Evolutionary conservation across 2,329 filamentous ascomycete genomes (phyloP), one percentile per base, ranked within the genome.

Genomic region (Purpureocillium lavendulum): DNA sequence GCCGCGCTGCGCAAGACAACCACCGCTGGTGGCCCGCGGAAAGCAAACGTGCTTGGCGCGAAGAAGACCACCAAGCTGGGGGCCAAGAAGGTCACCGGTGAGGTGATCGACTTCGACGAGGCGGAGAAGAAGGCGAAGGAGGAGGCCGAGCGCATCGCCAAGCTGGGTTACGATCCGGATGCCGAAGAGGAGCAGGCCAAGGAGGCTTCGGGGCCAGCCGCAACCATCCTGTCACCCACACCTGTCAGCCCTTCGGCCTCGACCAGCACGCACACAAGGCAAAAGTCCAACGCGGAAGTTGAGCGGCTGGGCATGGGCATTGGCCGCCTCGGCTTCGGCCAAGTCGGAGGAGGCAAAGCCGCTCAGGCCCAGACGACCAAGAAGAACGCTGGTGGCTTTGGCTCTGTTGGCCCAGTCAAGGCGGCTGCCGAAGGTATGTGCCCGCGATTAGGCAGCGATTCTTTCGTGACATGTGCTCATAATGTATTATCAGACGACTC

Each of bases 51-150:
- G n/a, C 73, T 94, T 17, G 84, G 85, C 43, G 84, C 83, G 26
- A 92, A 90, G 70, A 92, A 89, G 70, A 73, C 71, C 12, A 83
- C 75, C 33, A 94, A 94, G 68, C 73, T 97, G 10, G 92, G 90
- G 29, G 90, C 82, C 21, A 97, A 97, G 77, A 97, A 97, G 71
- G 77, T 94, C 28, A 77, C 73, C 4, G 75, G 71, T 34, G 84
- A 89, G 49, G 67, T 80, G 11, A 89, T 98, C 46, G 90, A 98
- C 66, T 98, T 98, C 55, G 92, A 98, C 48, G 92, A 90, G 61
- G 92, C 89, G 3, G 92, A 98, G 71, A 87, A 86, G 64, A 95
- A 94, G 66, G 92, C 92, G 33, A 94, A 90, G 62, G 92, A 97
- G 64, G 92, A 98, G 64, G 92, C 89, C 3, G 92, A 97, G 62